Percentiles rank a stretch among this genome's conserved stretches.
phyloP scores from a whole-genome alignment of 306 rosid species.

The Citrullus colocynthis region DNA sequence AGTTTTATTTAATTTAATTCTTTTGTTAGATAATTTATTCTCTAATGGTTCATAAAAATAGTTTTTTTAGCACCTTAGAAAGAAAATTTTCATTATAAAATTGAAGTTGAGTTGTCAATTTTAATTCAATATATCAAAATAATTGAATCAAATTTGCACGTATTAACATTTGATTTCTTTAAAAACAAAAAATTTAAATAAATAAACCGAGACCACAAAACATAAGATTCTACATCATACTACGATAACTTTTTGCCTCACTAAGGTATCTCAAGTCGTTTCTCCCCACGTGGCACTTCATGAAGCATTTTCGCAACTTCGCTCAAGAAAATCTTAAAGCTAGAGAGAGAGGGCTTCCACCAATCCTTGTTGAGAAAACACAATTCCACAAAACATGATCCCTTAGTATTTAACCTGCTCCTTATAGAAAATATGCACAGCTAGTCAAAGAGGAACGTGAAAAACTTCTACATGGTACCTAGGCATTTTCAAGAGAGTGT shows the following conservation, averaged over 20 bases:
- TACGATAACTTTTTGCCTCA: not conserved
- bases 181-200: no score
- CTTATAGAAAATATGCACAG: not conserved
- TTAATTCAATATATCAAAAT: no score
- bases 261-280: not conserved
- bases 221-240: not conserved
- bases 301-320: not conserved
- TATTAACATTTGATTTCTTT: no score
- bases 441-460: not conserved
- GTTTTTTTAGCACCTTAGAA: no score
- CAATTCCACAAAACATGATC: not conserved
- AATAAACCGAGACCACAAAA: not conserved
- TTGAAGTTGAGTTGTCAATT: no score
- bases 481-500: not conserved
- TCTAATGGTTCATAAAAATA: no score
- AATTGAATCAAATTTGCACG: no score
- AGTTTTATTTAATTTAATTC: no score
- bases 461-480: not conserved
- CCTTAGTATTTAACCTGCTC: not conserved
- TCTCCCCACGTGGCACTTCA: not conserved
- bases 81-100: no score
- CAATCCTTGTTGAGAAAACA: not conserved
- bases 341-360: no score
- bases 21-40: no score
- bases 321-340: not conserved